These are phyloP conservation scores for Wickerhamomyces queroliae DNA, from an alignment of 805 yeast species.

Conservation along the genomic window DNA sequence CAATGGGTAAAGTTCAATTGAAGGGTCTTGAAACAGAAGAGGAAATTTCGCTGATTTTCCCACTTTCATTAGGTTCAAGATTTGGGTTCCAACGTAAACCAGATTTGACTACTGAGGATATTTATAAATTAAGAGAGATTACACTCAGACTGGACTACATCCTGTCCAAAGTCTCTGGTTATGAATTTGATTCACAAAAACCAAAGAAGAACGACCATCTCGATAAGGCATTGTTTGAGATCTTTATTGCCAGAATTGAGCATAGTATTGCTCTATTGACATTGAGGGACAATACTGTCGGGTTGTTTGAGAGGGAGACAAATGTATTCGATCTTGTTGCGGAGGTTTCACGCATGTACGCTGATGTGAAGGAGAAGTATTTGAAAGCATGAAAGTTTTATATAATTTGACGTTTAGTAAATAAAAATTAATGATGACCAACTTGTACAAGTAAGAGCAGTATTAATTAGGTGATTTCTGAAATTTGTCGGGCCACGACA, in stretches of 20 bases:
- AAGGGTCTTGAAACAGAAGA: conserved; percentile 96
- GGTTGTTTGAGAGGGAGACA: conserved; percentile 11
- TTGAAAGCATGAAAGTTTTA: not conserved
- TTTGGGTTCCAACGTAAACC: conserved; percentile 35
- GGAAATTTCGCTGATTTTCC: conserved; percentile 71
- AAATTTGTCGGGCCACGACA: no score
- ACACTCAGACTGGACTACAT: conserved; percentile 55
- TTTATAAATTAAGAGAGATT: conserved; percentile 47
- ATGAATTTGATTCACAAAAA: conserved; percentile 19
- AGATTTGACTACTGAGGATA: conserved; percentile 32
- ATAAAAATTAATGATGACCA: no score
- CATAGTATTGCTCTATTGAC: conserved; percentile 41
- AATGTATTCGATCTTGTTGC: conserved; percentile 17
- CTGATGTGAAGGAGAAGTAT: not conserved
- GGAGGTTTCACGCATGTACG: conserved; percentile 5
- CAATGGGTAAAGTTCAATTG: conserved; percentile 80
- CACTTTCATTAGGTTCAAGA: conserved; percentile 57
- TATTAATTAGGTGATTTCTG: no score
- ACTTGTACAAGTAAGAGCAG: no score
- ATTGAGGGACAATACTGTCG: conserved; percentile 33
- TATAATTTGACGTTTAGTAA: not conserved
- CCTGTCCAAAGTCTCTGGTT: conserved; percentile 44
- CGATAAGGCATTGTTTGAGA: conserved; percentile 51
- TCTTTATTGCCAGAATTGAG: conserved; percentile 65
- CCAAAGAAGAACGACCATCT: conserved; percentile 31